Evolutionary conservation across 768 basidiomycete species (phyloP).

Genomic region (Leccinum aurantiacum): DNA sequence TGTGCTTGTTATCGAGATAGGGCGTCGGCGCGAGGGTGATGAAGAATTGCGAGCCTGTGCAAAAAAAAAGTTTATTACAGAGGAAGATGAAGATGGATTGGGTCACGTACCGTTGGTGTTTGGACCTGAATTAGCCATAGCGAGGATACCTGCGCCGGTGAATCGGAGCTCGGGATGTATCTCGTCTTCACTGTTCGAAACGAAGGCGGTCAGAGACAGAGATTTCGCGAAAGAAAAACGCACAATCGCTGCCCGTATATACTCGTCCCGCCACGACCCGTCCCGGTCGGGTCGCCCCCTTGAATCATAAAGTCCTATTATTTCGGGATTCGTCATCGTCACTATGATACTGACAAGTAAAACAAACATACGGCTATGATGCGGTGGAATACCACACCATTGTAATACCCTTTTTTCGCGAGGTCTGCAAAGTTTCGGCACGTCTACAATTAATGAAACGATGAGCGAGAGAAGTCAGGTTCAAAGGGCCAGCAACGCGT

Average conservation of each 20-base stretch:
- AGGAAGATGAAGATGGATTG: fast-evolving
- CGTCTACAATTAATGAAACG: neutral
- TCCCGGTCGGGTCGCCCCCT: neutral
- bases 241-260: neutral
- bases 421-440: neutral
- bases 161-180: neutral
- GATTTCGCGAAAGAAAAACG: too few species aligned
- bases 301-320: neutral
- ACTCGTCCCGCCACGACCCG: neutral
- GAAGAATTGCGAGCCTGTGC: slow-evolving; percentile 92
- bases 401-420: neutral
- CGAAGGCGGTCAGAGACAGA: too few species aligned
- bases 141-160: neutral
- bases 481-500: neutral
- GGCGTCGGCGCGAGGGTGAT: slow-evolving; percentile 82
- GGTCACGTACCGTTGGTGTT: slow-evolving; percentile 58
- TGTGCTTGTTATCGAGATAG: slow-evolving; percentile 81
- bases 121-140: neutral
- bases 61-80: neutral
- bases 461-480: neutral
- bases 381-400: neutral
- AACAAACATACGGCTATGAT: neutral
- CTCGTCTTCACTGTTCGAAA: neutral
- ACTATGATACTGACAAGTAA: too few species aligned
- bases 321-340: too few species aligned